Percentiles rank a stretch among this genome's conserved stretches.
phyloP scores from a whole-genome alignment of 2,329 filamentous ascomycete species.

The Fusarium siculi region DNA sequence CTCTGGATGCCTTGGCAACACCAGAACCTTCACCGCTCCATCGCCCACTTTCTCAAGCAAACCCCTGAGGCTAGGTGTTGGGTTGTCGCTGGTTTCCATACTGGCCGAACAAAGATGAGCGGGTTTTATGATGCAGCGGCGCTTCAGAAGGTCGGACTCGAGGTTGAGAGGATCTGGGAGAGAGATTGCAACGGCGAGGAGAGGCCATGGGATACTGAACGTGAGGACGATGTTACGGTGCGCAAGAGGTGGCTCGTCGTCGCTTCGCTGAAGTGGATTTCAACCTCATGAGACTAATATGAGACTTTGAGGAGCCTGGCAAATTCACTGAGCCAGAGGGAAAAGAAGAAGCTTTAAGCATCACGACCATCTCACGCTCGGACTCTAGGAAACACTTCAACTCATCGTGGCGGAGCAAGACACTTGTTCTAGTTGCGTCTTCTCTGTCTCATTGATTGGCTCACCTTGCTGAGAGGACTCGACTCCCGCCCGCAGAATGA shows the following conservation, averaged over 20 bases:
- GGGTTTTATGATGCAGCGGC: slow-evolving; percentile 67
- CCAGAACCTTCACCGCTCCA: slow-evolving; percentile 70
- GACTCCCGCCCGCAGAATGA: slow-evolving; percentile 21
- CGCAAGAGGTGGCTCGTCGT: slow-evolving; percentile 79
- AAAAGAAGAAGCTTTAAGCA: slow-evolving; percentile 18
- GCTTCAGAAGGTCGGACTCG: slow-evolving; percentile 62
- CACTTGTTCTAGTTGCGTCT: background rate
- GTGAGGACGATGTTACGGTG: slow-evolving; percentile 71
- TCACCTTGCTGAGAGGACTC: background rate
- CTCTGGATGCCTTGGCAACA: slow-evolving; percentile 82
- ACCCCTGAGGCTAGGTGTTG: slow-evolving; percentile 62
- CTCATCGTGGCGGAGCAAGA: slow-evolving; percentile 27
- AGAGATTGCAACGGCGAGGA: slow-evolving; percentile 72
- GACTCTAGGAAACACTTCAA: background rate
- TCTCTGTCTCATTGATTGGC: slow-evolving; percentile 15
- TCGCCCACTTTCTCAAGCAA: slow-evolving; percentile 68
- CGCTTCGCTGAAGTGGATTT: slow-evolving; percentile 58
- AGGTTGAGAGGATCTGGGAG: slow-evolving; percentile 74
- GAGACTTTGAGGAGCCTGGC: background rate
- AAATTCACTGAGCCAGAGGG: background rate
- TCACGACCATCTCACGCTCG: background rate
- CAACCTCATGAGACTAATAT: slow-evolving; percentile 23
- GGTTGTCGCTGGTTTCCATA: slow-evolving; percentile 79
- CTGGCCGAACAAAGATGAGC: slow-evolving; percentile 72
- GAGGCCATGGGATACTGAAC: slow-evolving; percentile 69